Evolutionary conservation across 2,329 filamentous ascomycete genomes (phyloP), one percentile per base, ranked within the genome.

Genomic region (Knoxdaviesia proteae): DNA sequence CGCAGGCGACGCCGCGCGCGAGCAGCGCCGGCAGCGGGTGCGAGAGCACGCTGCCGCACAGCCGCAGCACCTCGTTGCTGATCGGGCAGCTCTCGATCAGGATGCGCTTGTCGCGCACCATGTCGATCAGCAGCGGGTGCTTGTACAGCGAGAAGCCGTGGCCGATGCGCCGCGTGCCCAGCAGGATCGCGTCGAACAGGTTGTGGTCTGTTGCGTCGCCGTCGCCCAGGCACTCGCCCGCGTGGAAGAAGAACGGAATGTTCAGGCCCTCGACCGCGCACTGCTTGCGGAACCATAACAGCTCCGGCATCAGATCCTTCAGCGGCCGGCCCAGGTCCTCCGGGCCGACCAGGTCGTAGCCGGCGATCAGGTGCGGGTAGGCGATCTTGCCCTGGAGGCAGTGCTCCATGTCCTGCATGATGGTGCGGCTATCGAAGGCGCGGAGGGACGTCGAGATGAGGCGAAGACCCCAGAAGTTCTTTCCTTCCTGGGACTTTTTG

Each of bases 191-290:
- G 56, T 94, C 87, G 56, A 86, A 94, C 3, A 96, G 69, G 57
- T 94, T 94, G 47, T 61, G 53, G 53, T 94, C 87, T 0, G 80
- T 79, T 20, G 66, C 68, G 50, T 76, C 77, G 32, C 84, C 86
- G 47, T 66, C 62, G 30, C 84, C 84, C 1, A 93, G 72, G 34
- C 77, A 84, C 60, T 94, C 87, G 49, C 87, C 88, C 0, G 88
- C 87, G 56, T 94, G 87, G 63, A 96, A 92, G 65, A 93, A 93
- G 64, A 94, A 94, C 1, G 88, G 88, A 7, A 98, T 76, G 41
- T 84, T 74, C 35, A 94, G 71, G 3, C 71, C 74, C 52, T 84
- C 78, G 53, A 82, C 69, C 1, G 74, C 71, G 56, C 86, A 94
- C 51, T 80, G 74, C 58, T 88, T 87, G 49, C 78, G 77, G 68